Conservation (phyloP, 768 basidiomycete species). For the Suillus lakei region DNA sequence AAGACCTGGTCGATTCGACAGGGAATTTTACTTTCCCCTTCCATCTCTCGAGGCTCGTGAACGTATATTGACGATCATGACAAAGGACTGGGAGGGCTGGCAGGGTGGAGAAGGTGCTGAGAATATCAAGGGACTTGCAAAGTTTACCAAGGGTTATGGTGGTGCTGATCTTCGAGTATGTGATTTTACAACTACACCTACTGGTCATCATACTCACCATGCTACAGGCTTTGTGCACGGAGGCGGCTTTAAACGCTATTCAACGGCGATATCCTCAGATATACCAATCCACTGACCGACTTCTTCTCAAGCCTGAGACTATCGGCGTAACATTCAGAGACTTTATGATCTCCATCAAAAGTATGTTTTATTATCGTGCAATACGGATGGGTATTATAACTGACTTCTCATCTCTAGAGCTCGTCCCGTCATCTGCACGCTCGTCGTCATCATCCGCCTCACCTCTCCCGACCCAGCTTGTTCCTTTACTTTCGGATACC, state of each 20-base stretch:
- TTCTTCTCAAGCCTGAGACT: slow-evolving; percentile 83
- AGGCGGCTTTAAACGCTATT: slow-evolving; percentile 95
- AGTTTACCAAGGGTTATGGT: slow-evolving; percentile 95
- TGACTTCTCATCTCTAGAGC: slow-evolving; percentile 44
- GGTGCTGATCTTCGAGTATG: slow-evolving; percentile 94
- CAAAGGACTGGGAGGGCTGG: slow-evolving; percentile 88
- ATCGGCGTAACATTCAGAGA: slow-evolving; percentile 87
- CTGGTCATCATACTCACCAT: slow-evolving; percentile 10
- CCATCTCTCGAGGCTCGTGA: slow-evolving; percentile 85
- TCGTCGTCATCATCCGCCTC: slow-evolving; percentile 87
- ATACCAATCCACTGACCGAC: slow-evolving; percentile 87
- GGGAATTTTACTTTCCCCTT: slow-evolving; percentile 97
- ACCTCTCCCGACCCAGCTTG: slow-evolving; percentile 84
- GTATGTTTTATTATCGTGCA: slow-evolving; percentile 47
- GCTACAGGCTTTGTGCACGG: slow-evolving; percentile 87
- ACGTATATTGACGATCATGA: slow-evolving; percentile 91
- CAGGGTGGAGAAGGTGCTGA: slow-evolving; percentile 53
- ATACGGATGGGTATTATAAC: too few species aligned
- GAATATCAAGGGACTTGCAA: slow-evolving; percentile 71
- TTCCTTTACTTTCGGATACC: slow-evolving; percentile 70
- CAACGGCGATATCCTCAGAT: slow-evolving; percentile 97
- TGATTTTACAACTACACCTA: slow-evolving; percentile 14
- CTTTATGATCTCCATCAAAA: slow-evolving; percentile 97
- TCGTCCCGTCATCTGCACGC: slow-evolving; percentile 93
- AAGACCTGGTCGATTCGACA: slow-evolving; percentile 93